Conservation (phyloP, 352 stramenopile genomes). For the Peronospora destructor region DNA sequence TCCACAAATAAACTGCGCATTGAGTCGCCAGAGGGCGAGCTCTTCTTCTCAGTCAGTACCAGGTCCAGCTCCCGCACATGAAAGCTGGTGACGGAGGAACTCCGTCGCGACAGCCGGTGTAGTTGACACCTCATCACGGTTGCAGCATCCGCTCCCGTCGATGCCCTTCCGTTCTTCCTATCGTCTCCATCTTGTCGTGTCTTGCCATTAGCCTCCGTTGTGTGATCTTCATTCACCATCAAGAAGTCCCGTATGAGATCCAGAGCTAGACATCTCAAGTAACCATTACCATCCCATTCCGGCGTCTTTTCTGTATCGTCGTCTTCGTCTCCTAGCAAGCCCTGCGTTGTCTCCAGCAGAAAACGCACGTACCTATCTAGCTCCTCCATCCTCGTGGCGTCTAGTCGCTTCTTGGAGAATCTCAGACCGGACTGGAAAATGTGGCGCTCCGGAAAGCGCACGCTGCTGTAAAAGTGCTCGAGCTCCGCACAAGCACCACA, state of each 20-base stretch:
- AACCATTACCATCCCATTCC: conserved; percentile 17
- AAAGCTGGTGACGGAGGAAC: conserved; percentile 42
- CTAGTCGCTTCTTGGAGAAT: conserved; percentile 49
- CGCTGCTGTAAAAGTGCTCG: conserved; percentile 28
- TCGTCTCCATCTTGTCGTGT: conserved; percentile 5
- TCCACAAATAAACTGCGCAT: conserved; percentile 27
- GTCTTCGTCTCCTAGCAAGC: conserved; percentile 48
- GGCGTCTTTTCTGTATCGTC: conserved; percentile 24
- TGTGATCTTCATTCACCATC: conserved; percentile 48
- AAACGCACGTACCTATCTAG: conserved; percentile 62
- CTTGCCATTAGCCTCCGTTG: conserved; percentile 11
- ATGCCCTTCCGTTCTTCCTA: conserved; percentile 6
- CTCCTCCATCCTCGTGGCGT: conserved; percentile 46
- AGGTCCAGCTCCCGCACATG: conserved; percentile 57
- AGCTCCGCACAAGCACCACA: conserved; percentile 53
- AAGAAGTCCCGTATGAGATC: conserved; percentile 55
- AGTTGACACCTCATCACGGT: conserved; percentile 11
- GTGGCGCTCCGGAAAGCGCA: conserved; percentile 54
- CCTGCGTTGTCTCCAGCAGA: conserved; percentile 59
- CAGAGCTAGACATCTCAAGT: conserved; percentile 34
- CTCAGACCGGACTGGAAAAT: conserved; percentile 38
- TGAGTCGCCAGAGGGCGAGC: conserved; percentile 20
- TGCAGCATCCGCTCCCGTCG: conserved; percentile 2
- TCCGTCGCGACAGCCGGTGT: conserved; percentile 25
- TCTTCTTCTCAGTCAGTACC: conserved; percentile 28